phyloP scores from a whole-genome alignment of 345 rosid species.

The Rhodamnia rubescens region DNA sequence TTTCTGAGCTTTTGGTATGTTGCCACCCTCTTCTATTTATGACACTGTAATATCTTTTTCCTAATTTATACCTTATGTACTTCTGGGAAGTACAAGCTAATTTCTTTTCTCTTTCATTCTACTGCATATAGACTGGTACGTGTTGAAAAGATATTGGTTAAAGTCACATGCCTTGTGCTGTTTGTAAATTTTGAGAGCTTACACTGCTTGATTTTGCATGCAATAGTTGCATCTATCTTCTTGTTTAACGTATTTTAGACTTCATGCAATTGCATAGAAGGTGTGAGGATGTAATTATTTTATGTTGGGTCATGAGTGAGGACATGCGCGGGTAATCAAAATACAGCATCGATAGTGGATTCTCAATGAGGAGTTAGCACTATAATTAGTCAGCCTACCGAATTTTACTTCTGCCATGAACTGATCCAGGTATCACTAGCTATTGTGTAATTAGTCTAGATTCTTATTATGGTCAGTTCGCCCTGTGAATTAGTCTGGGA shows the following conservation, averaged over 20 bases:
- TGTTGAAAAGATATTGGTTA: not conserved
- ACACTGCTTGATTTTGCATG: not conserved
- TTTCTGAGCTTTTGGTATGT: constrained; percentile 18
- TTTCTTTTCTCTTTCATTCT: not conserved
- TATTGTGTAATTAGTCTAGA: not conserved
- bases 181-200: not conserved
- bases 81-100: not conserved
- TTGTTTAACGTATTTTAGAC: not conserved
- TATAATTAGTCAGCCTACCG: not conserved
- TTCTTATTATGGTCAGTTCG: not conserved
- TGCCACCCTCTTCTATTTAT: not conserved
- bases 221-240: not conserved
- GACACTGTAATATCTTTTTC: too few relatives aligned
- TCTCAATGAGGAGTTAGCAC: not conserved
- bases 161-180: not conserved
- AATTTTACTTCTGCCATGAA: not conserved
- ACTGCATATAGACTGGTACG: not conserved
- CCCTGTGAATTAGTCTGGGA: not conserved
- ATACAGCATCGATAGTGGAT: not conserved
- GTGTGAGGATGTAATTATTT: not conserved
- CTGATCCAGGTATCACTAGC: not conserved
- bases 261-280: not conserved
- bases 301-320: not conserved
- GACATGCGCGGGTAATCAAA: not conserved
- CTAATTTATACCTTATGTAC: not conserved